Evolutionary conservation across 2,329 filamentous ascomycete genomes (phyloP).

Genomic region (Penicillium sp.): DNA sequence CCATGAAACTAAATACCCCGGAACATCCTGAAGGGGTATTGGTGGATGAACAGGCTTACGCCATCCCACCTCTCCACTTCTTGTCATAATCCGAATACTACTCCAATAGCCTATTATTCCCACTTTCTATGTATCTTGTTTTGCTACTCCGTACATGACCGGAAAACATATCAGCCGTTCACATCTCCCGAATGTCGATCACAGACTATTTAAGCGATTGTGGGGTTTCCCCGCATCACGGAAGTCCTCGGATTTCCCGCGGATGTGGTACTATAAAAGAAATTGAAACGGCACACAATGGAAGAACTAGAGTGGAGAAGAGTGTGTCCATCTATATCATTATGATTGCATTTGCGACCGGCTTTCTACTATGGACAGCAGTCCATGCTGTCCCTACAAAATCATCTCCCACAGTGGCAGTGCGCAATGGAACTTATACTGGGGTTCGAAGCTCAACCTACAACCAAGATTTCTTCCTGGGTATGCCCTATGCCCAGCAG

Average conservation of each 20-base stretch:
- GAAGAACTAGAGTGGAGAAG: background rate
- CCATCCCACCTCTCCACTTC: background rate
- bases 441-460: conserved; percentile 45
- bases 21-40: background rate
- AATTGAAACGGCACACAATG: background rate
- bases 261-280: conserved; percentile 3
- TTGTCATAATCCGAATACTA: background rate
- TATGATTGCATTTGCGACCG: conserved; percentile 7
- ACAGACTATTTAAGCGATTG: background rate
- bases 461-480: conserved; percentile 54
- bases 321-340: background rate
- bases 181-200: background rate
- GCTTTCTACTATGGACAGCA: conserved; percentile 18
- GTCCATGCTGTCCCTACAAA: conserved; percentile 24
- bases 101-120: background rate
- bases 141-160: background rate
- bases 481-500: conserved; percentile 59
- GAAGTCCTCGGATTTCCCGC: background rate
- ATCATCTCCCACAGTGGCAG: conserved; percentile 31
- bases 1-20: background rate
- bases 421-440: conserved; percentile 51
- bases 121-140: background rate
- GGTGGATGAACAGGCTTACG: background rate
- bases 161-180: background rate
- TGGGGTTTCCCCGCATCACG: background rate